Percentiles rank a stretch among this genome's conserved stretches.
These are phyloP conservation scores for Papiliotrema laurentii DNA, from an alignment of 1,284 basidiomycete species.

Conservation along the genomic window DNA sequence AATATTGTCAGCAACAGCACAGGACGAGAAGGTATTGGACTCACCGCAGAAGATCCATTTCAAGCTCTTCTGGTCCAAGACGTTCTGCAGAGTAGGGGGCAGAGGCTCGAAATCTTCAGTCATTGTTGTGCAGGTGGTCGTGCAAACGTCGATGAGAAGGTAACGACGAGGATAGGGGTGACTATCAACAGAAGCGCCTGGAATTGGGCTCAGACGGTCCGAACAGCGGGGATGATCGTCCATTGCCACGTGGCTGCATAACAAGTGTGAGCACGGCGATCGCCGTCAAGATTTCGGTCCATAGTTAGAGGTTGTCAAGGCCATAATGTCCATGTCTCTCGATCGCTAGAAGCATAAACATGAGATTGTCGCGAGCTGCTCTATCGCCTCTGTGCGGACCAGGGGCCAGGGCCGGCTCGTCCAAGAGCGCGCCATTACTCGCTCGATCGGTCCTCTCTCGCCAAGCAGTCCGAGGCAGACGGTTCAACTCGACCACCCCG, in stretches of 20 bases:
- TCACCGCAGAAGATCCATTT: slow-evolving; percentile 95
- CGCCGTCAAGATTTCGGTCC: too few species aligned
- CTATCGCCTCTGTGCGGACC: not conserved
- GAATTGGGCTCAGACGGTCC: too few species aligned
- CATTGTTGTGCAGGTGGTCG: slow-evolving; percentile 8
- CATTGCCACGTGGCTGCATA: too few species aligned
- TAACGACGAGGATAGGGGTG: too few species aligned
- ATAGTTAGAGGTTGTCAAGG: too few species aligned
- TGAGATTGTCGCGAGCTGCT: not conserved
- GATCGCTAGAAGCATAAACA: not conserved
- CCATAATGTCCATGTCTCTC: not conserved
- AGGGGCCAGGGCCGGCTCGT: not conserved
- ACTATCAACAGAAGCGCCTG: too few species aligned
- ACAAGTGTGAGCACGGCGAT: too few species aligned
- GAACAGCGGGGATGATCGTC: too few species aligned
- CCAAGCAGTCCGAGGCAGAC: not conserved
- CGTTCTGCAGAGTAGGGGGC: slow-evolving; percentile 78
- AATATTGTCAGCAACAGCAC: slow-evolving; percentile 7
- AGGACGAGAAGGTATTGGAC: slow-evolving; percentile 35
- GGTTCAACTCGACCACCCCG: not conserved
- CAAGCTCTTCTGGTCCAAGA: slow-evolving; percentile 78
- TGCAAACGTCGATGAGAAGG: too few species aligned
- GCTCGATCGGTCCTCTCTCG: not conserved
- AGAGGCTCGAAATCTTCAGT: slow-evolving; percentile 48
- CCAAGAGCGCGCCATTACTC: not conserved